These are phyloP conservation scores for Piper longum DNA, from an alignment of 164 flowering plant species.

Conservation along the genomic window DNA sequence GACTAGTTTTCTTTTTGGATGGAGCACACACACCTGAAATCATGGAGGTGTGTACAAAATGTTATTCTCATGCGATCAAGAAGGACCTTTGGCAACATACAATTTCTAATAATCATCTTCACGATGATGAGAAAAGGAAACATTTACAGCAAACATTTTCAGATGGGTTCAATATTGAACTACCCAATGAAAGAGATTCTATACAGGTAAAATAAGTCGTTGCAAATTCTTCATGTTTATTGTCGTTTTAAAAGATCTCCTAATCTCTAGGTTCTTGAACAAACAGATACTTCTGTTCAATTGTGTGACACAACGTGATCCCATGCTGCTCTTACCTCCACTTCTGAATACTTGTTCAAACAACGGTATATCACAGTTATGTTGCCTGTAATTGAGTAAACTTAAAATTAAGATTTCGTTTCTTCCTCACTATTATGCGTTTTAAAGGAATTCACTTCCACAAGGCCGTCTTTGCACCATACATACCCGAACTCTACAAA, in stretches of 20 bases:
- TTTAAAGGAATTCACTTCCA: constrained; percentile 58
- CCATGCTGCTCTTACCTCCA: constrained; percentile 69
- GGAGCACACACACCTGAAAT: constrained; percentile 99
- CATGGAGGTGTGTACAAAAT: constrained; percentile 81
- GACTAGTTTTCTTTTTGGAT: constrained; percentile 78
- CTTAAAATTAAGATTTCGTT: too few relatives aligned
- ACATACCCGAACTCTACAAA: constrained; percentile 58
- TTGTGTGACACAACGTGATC: constrained; percentile 97
- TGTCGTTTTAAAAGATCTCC: too few relatives aligned
- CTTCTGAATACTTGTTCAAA: constrained; percentile 59
- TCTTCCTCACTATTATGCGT: background rate
- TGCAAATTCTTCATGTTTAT: too few relatives aligned
- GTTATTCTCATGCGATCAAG: constrained; percentile 62
- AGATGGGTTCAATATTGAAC: constrained; percentile 4
- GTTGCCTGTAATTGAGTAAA: too few relatives aligned
- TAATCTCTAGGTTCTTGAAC: background rate
- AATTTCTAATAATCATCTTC: constrained; percentile 8
- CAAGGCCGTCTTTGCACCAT: constrained; percentile 87
- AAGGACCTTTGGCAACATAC: constrained; percentile 26
- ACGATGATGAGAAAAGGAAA: constrained; percentile 16
- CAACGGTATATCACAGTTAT: constrained; percentile 35
- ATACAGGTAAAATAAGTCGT: constrained; percentile 31
- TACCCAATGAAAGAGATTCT: constrained; percentile 14
- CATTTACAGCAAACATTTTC: constrained; percentile 10
- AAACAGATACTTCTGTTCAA: constrained; percentile 84